A percentile compares a stretch with the other conserved stretches of the same genome.
Conservation (phyloP, 176 grass and related monocot genomes). For the Cenchrus purpureus region DNA sequence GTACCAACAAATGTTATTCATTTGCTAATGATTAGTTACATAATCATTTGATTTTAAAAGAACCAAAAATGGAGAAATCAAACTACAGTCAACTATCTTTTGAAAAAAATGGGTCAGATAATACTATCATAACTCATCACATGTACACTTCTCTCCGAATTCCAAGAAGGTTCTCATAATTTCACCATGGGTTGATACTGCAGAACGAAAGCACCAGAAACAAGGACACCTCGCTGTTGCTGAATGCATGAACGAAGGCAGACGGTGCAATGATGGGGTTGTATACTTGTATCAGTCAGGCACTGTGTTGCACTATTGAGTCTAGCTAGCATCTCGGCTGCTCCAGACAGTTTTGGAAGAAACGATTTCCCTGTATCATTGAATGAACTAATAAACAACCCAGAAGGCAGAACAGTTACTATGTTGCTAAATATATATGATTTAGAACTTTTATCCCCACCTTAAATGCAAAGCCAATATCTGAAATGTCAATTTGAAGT, state of each 20-base stretch:
- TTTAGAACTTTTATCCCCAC: constrained; percentile 37
- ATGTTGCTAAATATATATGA: constrained; percentile 10
- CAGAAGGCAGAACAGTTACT: neutral
- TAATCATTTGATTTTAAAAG: constrained; percentile 3
- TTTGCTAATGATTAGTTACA: constrained; percentile 13
- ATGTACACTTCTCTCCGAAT: constrained; percentile 47
- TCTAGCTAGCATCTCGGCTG: constrained; percentile 39
- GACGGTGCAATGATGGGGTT: neutral
- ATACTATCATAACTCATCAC: constrained; percentile 34
- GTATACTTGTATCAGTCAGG: neutral
- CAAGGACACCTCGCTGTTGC: neutral
- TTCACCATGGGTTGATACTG: constrained; percentile 15
- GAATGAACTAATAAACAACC: constrained; percentile 38
- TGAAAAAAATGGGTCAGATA: constrained; percentile 21
- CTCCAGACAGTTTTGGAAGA: constrained; percentile 73
- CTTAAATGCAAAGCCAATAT: constrained; percentile 92
- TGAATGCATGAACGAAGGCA: neutral
- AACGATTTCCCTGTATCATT: constrained; percentile 69
- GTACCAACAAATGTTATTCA: neutral
- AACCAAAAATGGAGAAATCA: constrained; percentile 9
- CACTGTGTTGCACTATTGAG: neutral
- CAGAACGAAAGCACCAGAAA: constrained; percentile 22
- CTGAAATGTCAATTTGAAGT: constrained; percentile 80
- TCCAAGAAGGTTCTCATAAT: neutral
- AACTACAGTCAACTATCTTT: constrained; percentile 24